Conservation (phyloP, 352 stramenopile genomes). For the Globisporangium uncinulatum region DNA sequence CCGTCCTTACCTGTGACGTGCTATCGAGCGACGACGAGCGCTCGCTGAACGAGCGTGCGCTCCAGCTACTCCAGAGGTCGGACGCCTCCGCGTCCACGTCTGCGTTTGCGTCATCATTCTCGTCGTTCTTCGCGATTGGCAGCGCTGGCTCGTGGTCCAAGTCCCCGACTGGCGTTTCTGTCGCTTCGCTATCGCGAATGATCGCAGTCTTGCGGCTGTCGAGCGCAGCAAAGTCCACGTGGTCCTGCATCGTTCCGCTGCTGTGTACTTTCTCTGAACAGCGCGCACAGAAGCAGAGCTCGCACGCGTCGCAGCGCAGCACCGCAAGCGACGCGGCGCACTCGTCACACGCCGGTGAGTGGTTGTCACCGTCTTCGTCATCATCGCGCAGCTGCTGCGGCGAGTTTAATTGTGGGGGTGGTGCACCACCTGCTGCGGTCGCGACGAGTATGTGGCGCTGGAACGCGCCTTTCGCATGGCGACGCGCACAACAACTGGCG, state of each 20-base stretch:
- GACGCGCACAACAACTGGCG: constrained; percentile 17
- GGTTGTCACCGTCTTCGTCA: not conserved
- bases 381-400: too few relatives aligned
- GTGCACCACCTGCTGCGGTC: not conserved
- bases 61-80: constrained; percentile 38
- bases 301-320: constrained; percentile 38
- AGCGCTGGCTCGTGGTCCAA: constrained; percentile 19
- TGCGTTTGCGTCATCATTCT: not conserved
- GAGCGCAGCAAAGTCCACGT: constrained; percentile 16
- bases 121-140: not conserved
- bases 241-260: constrained; percentile 32
- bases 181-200: constrained; percentile 10
- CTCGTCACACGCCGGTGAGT: constrained; percentile 33
- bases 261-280: constrained; percentile 37
- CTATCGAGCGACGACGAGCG: constrained; percentile 20
- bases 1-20: constrained; percentile 6
- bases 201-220: constrained; percentile 5
- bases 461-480: constrained; percentile 33
- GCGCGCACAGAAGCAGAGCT: constrained; percentile 34
- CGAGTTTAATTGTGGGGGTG: too few relatives aligned
- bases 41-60: constrained; percentile 24
- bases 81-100: constrained; percentile 14
- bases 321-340: constrained; percentile 22
- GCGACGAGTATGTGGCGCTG: constrained; percentile 22
- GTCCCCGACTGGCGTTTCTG: constrained; percentile 10